Evolutionary conservation across 768 basidiomycete species (phyloP).

Genomic region (Leccinellum rugosiceps): DNA sequence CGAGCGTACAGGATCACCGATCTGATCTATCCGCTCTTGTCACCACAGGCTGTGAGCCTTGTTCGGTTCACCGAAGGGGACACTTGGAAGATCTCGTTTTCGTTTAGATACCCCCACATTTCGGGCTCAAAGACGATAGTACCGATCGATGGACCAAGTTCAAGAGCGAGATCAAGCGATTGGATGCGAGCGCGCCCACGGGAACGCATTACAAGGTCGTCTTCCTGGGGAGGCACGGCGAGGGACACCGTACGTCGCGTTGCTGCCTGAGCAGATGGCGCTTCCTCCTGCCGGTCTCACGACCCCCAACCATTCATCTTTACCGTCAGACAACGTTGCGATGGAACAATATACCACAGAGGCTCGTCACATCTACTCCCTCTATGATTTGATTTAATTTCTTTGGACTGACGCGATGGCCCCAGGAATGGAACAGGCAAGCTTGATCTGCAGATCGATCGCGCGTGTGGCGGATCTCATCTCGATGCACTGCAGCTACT

Average conservation of each 20-base stretch:
- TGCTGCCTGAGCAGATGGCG: slow-evolving; percentile 22
- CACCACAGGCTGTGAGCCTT: slow-evolving; percentile 14
- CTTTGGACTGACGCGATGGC: background rate
- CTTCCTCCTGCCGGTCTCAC: slow-evolving; percentile 19
- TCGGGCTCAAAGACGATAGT: slow-evolving; percentile 56
- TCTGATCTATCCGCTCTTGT: background rate
- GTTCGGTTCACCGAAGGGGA: background rate
- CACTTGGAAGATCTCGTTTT: background rate
- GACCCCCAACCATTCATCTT: slow-evolving; percentile 44
- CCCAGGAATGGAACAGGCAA: slow-evolving; percentile 60
- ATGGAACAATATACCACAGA: slow-evolving; percentile 59
- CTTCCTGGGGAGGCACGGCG: slow-evolving; percentile 66
- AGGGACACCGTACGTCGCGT: slow-evolving; percentile 60
- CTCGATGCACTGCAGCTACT: slow-evolving; percentile 34
- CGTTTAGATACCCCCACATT: slow-evolving; percentile 51
- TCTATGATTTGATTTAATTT: background rate
- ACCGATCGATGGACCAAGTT: slow-evolving; percentile 50
- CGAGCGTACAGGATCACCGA: background rate
- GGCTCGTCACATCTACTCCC: slow-evolving; percentile 20
- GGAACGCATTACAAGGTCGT: slow-evolving; percentile 57
- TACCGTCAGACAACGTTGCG: slow-evolving; percentile 65
- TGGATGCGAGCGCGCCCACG: slow-evolving; percentile 42
- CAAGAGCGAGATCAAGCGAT: slow-evolving; percentile 33
- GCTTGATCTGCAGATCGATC: slow-evolving; percentile 14
- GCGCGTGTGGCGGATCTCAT: background rate